These are phyloP conservation scores for Scedosporium dehoogii DNA, from an alignment of 2,329 filamentous ascomycete species.

Conservation along the genomic window DNA sequence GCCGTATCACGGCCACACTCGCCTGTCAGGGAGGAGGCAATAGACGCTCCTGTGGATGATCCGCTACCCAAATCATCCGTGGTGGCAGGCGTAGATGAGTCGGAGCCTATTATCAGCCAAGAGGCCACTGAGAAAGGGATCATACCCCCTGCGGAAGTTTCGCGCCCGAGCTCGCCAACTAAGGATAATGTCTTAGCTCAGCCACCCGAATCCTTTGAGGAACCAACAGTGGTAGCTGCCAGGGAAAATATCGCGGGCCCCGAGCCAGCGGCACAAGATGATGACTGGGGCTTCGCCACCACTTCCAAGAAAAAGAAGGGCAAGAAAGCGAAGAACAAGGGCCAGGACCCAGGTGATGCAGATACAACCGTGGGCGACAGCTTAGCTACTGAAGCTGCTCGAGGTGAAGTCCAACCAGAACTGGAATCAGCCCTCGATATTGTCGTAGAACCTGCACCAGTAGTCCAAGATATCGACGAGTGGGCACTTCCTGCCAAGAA, in stretches of 20 bases:
- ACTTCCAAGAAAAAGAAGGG: not conserved
- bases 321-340: not conserved
- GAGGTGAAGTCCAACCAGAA: not conserved
- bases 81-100: not conserved
- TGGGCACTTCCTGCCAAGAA: conserved; percentile 10
- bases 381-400: not conserved
- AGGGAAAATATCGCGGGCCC: not conserved
- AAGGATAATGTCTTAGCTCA: not conserved
- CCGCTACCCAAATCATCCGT: not conserved
- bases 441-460: not conserved
- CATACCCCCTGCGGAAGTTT: not conserved
- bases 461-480: not conserved
- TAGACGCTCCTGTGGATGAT: not conserved
- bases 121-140: not conserved
- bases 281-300: not conserved
- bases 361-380: not conserved
- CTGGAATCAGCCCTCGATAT: not conserved
- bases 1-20: not conserved
- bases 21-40: not conserved
- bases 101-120: not conserved
- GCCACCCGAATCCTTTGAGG: not conserved
- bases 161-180: not conserved
- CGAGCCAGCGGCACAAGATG: not conserved
- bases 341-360: not conserved
- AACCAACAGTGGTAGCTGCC: not conserved